phyloP scores from a whole-genome alignment of 2,329 filamentous ascomycete genomes.

The Grosmannia penicillata region DNA sequence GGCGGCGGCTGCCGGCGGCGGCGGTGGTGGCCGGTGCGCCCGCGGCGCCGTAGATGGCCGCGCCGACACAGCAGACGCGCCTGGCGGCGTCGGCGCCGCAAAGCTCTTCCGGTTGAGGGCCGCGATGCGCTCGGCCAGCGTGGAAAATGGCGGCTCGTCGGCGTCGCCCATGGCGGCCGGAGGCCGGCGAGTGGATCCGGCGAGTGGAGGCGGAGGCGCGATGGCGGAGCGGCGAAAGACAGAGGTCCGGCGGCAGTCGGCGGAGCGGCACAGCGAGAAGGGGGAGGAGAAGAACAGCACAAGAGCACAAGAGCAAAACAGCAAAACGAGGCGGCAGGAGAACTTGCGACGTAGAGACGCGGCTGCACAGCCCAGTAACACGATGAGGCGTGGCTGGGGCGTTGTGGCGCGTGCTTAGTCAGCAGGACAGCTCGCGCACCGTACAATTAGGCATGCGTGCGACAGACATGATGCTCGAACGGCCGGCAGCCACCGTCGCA shows the following conservation, averaged over 20 bases:
- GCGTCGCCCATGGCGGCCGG: constrained; percentile 37
- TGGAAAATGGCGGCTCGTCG: constrained; percentile 46
- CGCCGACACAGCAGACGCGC: not conserved
- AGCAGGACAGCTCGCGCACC: too few relatives aligned
- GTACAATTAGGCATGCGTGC: too few relatives aligned
- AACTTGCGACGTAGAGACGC: too few relatives aligned
- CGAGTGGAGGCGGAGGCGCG: not conserved
- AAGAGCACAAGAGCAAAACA: too few relatives aligned
- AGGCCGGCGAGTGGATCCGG: not conserved
- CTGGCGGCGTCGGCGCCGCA: constrained; percentile 6
- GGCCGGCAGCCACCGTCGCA: too few relatives aligned
- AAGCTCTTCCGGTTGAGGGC: constrained; percentile 51
- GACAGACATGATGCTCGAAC: too few relatives aligned
- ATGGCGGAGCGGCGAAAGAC: not conserved
- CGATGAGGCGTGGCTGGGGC: too few relatives aligned
- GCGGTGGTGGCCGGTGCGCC: not conserved
- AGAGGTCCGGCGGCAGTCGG: not conserved
- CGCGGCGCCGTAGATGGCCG: not conserved
- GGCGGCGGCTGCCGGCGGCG: constrained; percentile 10
- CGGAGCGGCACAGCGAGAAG: too few relatives aligned
- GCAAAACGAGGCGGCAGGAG: too few relatives aligned
- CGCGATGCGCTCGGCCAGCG: constrained; percentile 47
- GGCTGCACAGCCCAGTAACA: too few relatives aligned
- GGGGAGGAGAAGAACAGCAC: too few relatives aligned
- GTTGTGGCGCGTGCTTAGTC: too few relatives aligned